Evolutionary conservation across 805 yeast species (phyloP).

Genomic region (Zygosaccharomyces pseudorouxii): DNA sequence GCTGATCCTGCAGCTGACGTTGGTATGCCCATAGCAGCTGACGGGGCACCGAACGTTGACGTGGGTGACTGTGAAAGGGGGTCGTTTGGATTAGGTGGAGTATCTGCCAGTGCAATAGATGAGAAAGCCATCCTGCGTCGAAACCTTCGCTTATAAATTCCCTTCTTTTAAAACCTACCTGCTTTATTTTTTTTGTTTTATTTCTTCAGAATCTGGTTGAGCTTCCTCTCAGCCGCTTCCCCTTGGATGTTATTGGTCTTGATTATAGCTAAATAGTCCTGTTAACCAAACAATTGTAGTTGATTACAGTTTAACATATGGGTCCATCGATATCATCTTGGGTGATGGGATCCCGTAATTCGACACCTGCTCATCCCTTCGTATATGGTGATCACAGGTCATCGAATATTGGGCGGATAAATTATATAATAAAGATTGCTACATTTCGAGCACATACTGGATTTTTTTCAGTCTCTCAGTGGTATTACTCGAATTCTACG

Average conservation of each 20-base stretch:
- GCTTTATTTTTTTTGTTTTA: too few species aligned
- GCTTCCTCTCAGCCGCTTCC: background rate
- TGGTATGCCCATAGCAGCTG: slow-evolving; percentile 6
- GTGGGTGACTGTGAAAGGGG: slow-evolving; percentile 9
- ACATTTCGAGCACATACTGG: background rate
- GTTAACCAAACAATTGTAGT: background rate
- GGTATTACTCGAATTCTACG: background rate
- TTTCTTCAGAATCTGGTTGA: background rate
- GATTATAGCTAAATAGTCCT: background rate
- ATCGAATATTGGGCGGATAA: background rate
- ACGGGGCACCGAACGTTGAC: slow-evolving; percentile 12
- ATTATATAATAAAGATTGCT: background rate
- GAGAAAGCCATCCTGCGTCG: slow-evolving; percentile 18
- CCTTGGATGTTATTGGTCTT: background rate
- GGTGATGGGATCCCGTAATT: background rate
- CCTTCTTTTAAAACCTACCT: too few species aligned
- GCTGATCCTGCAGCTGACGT: background rate
- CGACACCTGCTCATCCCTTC: background rate
- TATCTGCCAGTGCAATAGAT: slow-evolving; percentile 16
- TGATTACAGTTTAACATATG: background rate
- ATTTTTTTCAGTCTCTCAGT: background rate
- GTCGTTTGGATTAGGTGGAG: slow-evolving; percentile 9
- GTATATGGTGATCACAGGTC: background rate
- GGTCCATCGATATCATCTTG: background rate
- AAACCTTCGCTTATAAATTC: background rate